Evolutionary conservation across 768 basidiomycete genomes (phyloP).

Genomic region (Favolaschia claudopus): DNA sequence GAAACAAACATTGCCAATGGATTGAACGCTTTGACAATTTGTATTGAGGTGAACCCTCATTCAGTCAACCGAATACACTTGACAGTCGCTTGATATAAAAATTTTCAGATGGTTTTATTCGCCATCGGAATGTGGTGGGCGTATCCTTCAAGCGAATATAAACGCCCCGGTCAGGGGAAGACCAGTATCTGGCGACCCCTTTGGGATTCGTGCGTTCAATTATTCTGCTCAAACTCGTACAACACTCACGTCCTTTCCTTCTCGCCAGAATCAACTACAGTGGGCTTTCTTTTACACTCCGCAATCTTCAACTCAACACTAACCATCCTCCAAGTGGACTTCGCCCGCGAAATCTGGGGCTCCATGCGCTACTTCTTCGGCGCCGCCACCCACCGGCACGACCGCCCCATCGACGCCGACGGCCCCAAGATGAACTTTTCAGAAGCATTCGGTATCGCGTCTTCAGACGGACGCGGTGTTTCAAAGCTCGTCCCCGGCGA

Average conservation of each 20-base stretch:
- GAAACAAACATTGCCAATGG: slow-evolving; percentile 86
- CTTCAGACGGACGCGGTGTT: background rate
- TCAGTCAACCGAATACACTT: too few relatives aligned
- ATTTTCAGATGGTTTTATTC: slow-evolving; percentile 90
- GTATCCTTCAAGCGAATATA: slow-evolving; percentile 77
- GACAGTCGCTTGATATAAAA: too few relatives aligned
- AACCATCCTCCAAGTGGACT: slow-evolving; percentile 57
- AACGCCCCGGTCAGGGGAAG: slow-evolving; percentile 5
- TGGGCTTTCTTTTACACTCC: slow-evolving; percentile 13
- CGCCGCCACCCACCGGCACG: slow-evolving; percentile 37
- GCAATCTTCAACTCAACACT: background rate
- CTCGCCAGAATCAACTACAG: slow-evolving; percentile 40
- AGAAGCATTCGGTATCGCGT: slow-evolving; percentile 46
- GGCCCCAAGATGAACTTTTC: slow-evolving; percentile 37
- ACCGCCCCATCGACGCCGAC: slow-evolving; percentile 15
- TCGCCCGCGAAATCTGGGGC: slow-evolving; percentile 65
- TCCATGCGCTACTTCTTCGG: slow-evolving; percentile 70
- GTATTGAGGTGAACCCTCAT: slow-evolving; percentile 90
- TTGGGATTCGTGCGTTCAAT: slow-evolving; percentile 9
- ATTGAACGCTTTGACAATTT: slow-evolving; percentile 80
- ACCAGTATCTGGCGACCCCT: slow-evolving; percentile 11
- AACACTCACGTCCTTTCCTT: background rate
- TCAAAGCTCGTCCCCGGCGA: background rate
- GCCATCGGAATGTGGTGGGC: slow-evolving; percentile 84
- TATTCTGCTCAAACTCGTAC: background rate